Evolutionary conservation across 2,329 filamentous ascomycete species (phyloP), one percentile per base, ranked within the genome.

Genomic region (Rhynchosporium secalis): DNA sequence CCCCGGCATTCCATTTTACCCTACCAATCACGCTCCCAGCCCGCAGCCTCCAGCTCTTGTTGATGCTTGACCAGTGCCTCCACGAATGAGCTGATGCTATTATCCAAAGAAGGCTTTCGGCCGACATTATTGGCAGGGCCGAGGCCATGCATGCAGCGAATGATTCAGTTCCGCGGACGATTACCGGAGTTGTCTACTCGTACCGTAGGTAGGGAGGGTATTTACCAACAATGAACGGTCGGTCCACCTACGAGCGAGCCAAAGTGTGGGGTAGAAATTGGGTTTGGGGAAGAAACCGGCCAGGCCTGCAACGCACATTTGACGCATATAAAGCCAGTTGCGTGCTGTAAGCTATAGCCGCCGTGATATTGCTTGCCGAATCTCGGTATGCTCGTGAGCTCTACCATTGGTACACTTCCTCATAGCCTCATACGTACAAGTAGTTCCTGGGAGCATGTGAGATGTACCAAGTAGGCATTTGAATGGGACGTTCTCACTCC

Each of bases 241-340:
- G 28, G 49, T 55, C 54, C 38, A 46, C 43, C n/a, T 20, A 20
- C 43, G 15, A 12, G 4, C 38, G 36, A 28, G 49, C 43, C 31
- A 41, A 40, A 55, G 41, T 62, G 63, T 65, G 63, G 63, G 63
- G 60, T 56, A 62, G 57, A 46, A 47, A 47, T 63, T 63, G 52
- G 52, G 41, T 59, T 57, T 41, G 36, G 31, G 57, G 56, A 38
- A 31, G 10, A 20, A 36, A 51, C 49, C 38, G 20, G 48, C 61
- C 40, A 29, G 28, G 51, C 52, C 48, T 58, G 31, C 41, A 43
- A 51, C 48, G 57, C 58, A 13, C 26, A 28, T 7, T 9, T 9
- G 33, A n/a, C 41, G 4, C 13, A 45, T n/a, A n/a, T 15, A 45
- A 7, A 15, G 13, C 41, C 7, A 46, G 33, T 10, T 28, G n/a